phyloP scores from a whole-genome alignment of 345 rosid species.

The Syzygium aromaticum region DNA sequence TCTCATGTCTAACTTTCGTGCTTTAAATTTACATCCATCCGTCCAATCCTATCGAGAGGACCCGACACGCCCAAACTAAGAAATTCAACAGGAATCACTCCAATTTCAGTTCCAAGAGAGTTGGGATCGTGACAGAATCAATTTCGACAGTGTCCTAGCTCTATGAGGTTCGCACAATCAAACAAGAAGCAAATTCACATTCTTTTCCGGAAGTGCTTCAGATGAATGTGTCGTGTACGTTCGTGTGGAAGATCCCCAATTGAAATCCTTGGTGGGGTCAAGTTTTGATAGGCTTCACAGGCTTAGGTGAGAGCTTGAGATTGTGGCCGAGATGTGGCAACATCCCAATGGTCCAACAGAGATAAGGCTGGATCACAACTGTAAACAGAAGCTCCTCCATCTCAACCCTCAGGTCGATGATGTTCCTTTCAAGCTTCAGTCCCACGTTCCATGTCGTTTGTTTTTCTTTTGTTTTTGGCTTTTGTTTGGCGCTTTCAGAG shows the following conservation, averaged over 20 bases:
- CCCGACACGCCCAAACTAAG: neutral
- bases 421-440: neutral
- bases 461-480: neutral
- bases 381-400: neutral
- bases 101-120: neutral
- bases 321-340: constrained; percentile 15
- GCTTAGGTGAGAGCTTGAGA: neutral
- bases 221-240: neutral
- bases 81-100: neutral
- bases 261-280: neutral
- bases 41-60: neutral
- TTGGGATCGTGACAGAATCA: neutral
- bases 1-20: neutral
- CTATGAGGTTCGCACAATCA: neutral
- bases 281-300: neutral
- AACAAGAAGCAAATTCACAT: neutral
- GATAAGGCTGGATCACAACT: constrained; percentile 20
- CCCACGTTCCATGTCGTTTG: neutral
- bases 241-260: neutral
- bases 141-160: neutral
- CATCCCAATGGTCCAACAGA: constrained; percentile 15
- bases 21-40: neutral
- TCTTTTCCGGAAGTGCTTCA: neutral
- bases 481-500: neutral
- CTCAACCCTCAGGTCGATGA: neutral